Conservation (phyloP, 2,329 filamentous ascomycete species). For the Ascochyta koolunga region DNA sequence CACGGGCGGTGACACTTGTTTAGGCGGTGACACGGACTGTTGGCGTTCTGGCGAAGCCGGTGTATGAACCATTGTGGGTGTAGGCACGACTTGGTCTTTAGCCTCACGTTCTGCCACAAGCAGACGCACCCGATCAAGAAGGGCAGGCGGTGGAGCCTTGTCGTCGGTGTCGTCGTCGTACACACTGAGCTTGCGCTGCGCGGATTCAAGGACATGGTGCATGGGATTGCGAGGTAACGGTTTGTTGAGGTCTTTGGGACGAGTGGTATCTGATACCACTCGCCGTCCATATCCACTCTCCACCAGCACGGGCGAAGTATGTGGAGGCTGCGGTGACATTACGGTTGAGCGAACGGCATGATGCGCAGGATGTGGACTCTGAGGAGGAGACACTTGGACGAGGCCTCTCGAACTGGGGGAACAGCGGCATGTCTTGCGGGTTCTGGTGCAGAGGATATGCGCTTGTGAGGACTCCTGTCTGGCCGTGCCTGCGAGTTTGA, state of each 20-base stretch:
- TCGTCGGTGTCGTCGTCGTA: slow-evolving; percentile 22
- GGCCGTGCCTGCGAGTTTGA: slow-evolving; percentile 32
- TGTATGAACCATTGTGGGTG: slow-evolving; percentile 9
- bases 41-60: slow-evolving; percentile 21
- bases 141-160: slow-evolving; percentile 27
- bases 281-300: slow-evolving; percentile 15
- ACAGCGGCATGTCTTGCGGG: slow-evolving; percentile 9
- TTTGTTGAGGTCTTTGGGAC: slow-evolving; percentile 2
- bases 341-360: neutral
- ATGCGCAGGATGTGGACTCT: slow-evolving; percentile 23
- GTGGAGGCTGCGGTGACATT: slow-evolving; percentile 5
- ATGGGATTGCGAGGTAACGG: slow-evolving; percentile 13
- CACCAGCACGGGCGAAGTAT: slow-evolving; percentile 16
- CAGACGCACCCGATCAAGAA: slow-evolving; percentile 35
- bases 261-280: slow-evolving; percentile 20
- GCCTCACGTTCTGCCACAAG: slow-evolving; percentile 30
- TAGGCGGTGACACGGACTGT: slow-evolving; percentile 20
- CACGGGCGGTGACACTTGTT: slow-evolving; percentile 26
- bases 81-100: slow-evolving; percentile 15
- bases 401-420: slow-evolving; percentile 24
- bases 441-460: slow-evolving; percentile 45
- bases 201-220: slow-evolving; percentile 6
- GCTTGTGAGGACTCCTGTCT: slow-evolving; percentile 31
- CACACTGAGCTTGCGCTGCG: slow-evolving; percentile 10
- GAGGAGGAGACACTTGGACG: slow-evolving; percentile 29